Conservation (phyloP, 2,329 filamentous ascomycete genomes). For the Pezicula carpinea region DNA sequence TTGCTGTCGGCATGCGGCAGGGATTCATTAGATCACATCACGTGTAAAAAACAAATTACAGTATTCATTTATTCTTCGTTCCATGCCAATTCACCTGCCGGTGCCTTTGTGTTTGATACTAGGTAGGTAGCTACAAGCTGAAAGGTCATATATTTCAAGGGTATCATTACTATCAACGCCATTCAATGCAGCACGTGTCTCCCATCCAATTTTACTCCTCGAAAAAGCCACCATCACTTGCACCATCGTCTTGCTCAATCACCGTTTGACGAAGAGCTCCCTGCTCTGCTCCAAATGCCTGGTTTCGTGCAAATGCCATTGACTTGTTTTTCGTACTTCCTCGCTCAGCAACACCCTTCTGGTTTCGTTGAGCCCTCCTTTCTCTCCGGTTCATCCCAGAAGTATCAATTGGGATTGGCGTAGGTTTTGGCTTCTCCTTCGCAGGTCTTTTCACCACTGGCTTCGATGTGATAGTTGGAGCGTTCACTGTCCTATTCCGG, state of each 20-base stretch:
- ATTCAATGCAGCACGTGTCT: not conserved
- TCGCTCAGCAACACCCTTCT: slow-evolving; percentile 9
- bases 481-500: slow-evolving; percentile 18
- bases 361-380: slow-evolving; percentile 20
- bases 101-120: not conserved
- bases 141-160: not conserved
- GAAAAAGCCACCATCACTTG: slow-evolving; percentile 54
- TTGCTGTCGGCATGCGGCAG: not conserved
- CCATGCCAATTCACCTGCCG: not conserved
- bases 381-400: slow-evolving; percentile 26
- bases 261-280: slow-evolving; percentile 3
- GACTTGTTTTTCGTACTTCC: slow-evolving; percentile 20
- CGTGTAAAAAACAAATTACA: not conserved
- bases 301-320: slow-evolving; percentile 22
- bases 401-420: slow-evolving; percentile 17
- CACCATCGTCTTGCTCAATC: slow-evolving; percentile 14
- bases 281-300: slow-evolving; percentile 23
- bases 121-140: not conserved
- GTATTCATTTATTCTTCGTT: no score
- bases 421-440: slow-evolving; percentile 11
- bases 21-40: not conserved
- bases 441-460: slow-evolving; percentile 11
- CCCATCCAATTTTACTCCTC: slow-evolving; percentile 29
- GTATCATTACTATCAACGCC: slow-evolving; percentile 1
- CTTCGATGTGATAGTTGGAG: slow-evolving; percentile 8